Evolutionary conservation across 1,139 yeast genomes (phyloP).

Genomic region (Lodderomyces metapsilosis): DNA sequence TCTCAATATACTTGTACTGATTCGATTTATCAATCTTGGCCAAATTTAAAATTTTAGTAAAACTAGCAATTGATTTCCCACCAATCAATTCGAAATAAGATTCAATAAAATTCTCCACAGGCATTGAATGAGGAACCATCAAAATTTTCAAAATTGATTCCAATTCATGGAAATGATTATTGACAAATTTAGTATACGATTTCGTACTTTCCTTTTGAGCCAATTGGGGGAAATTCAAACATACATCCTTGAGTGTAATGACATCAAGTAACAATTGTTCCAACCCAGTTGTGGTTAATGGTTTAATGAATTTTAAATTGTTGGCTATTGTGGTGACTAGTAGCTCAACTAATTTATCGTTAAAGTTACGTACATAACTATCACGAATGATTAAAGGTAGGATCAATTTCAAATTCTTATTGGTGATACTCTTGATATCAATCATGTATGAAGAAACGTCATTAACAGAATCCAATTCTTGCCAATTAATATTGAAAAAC

Average conservation of each 20-base stretch:
- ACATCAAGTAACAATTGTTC: conserved; percentile 81
- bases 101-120: conserved; percentile 61
- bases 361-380: conserved; percentile 66
- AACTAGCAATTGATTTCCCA: conserved; percentile 62
- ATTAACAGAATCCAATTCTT: conserved; percentile 55
- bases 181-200: conserved; percentile 50
- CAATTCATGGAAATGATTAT: conserved; percentile 47
- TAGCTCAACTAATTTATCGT: conserved; percentile 74
- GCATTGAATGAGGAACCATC: conserved; percentile 54
- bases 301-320: conserved; percentile 58
- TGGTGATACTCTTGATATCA: conserved; percentile 52
- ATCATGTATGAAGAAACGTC: conserved; percentile 70
- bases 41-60: conserved; percentile 60
- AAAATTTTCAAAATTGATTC: conserved; percentile 67
- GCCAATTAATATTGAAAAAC: conserved; percentile 80
- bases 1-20: conserved; percentile 54
- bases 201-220: conserved; percentile 32
- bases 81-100: conserved; percentile 67
- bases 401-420: conserved; percentile 46
- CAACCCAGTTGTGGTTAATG: conserved; percentile 66
- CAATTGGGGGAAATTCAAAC: conserved; percentile 51
- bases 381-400: conserved; percentile 67
- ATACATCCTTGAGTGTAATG: conserved; percentile 56
- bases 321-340: conserved; percentile 57
- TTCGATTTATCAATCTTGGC: conserved; percentile 55